Percentiles rank a stretch among this genome's conserved stretches.
These are phyloP conservation scores for Penicillium sp. DNA, from an alignment of 2,329 filamentous ascomycete species.

Conservation along the genomic window DNA sequence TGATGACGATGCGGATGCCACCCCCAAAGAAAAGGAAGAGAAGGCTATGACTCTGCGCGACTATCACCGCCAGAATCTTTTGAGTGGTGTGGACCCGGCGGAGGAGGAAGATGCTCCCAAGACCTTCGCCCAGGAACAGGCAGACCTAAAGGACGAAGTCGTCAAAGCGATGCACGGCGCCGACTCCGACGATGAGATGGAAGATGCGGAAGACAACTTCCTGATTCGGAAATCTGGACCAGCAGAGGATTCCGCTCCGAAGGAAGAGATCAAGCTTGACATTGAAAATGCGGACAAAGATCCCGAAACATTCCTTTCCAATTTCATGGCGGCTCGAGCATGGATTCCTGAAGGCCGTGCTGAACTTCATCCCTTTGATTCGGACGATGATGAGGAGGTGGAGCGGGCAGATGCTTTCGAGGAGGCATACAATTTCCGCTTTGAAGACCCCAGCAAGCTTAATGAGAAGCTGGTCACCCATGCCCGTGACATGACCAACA, in stretches of 20 bases:
- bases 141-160: constrained; percentile 70
- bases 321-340: constrained; percentile 86
- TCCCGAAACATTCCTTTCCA: constrained; percentile 87
- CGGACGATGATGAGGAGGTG: constrained; percentile 77
- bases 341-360: constrained; percentile 70
- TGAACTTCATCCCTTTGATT: constrained; percentile 78
- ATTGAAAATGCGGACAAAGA: constrained; percentile 76
- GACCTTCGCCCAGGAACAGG: constrained; percentile 87
- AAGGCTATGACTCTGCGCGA: constrained; percentile 83
- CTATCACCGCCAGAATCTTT: constrained; percentile 86
- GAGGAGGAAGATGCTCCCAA: constrained; percentile 50
- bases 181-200: constrained; percentile 48
- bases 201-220: constrained; percentile 65
- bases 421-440: constrained; percentile 89
- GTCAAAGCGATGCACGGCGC: constrained; percentile 73
- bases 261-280: constrained; percentile 57
- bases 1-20: constrained; percentile 49
- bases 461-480: constrained; percentile 87
- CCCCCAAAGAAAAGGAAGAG: constrained; percentile 57
- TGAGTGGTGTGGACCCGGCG: constrained; percentile 65
- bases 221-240: constrained; percentile 65
- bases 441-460: constrained; percentile 82
- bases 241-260: constrained; percentile 26
- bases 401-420: constrained; percentile 80
- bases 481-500: constrained; percentile 76